Evolutionary conservation across 345 rosid species (phyloP).

Genomic region (Arabidopsis thaliana): TAIR10.1 NC_003070.9:29446001-29446500

Average conservation of each 20-base stretch:
- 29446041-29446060: not conserved
- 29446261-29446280: not conserved
- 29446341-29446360: slow-evolving; percentile 39
- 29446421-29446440: slow-evolving; percentile 32
- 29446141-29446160: slow-evolving; percentile 52
- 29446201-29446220: slow-evolving; percentile 33
- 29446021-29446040: slow-evolving; percentile 4
- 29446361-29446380: slow-evolving; percentile 38
- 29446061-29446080: slow-evolving; percentile 9
- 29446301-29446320: slow-evolving; percentile 13
- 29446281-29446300: slow-evolving; percentile 18
- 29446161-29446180: slow-evolving; percentile 46
- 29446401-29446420: slow-evolving; percentile 20
- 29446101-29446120: slow-evolving; percentile 38
- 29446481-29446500: not conserved
- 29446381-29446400: slow-evolving; percentile 28
- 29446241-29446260: not conserved
- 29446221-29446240: not conserved
- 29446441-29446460: not conserved
- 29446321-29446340: slow-evolving; percentile 27
- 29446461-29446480: slow-evolving; percentile 18
- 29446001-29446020: slow-evolving; percentile 26
- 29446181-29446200: slow-evolving; percentile 55
- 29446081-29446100: slow-evolving; percentile 28
- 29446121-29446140: slow-evolving; percentile 48